Percentiles rank a stretch among this genome's conserved stretches.
Conservation (phyloP, 75 land plant species). For the Cryptomeria japonica region DNA sequence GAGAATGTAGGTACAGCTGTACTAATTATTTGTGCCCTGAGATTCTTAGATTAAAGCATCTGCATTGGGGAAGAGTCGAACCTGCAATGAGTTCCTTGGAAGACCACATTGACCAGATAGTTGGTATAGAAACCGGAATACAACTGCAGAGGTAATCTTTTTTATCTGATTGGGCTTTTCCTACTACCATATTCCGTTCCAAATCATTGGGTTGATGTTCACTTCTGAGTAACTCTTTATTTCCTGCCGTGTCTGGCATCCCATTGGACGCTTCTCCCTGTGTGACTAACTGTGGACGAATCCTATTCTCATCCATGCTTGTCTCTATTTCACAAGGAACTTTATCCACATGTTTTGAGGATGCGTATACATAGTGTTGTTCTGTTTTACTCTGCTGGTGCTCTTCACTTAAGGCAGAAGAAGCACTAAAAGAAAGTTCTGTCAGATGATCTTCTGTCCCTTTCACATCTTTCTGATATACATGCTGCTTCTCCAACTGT, state of each 20-base stretch:
- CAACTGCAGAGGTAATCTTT: slow-evolving; percentile 2
- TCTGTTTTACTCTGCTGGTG: background rate
- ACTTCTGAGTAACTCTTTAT: background rate
- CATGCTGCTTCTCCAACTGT: background rate
- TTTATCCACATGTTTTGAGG: background rate
- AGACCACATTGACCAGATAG: slow-evolving; percentile 9
- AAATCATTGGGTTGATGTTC: background rate
- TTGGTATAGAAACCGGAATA: background rate
- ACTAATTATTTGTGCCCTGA: no score
- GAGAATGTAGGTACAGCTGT: no score
- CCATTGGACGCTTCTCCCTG: background rate
- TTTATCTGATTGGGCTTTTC: background rate
- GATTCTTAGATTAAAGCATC: no score
- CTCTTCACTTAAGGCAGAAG: background rate
- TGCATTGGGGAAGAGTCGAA: no score
- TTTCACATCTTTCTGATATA: background rate
- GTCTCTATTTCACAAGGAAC: background rate
- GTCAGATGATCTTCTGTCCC: background rate
- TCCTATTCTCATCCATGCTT: background rate
- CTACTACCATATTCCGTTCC: background rate
- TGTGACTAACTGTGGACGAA: background rate
- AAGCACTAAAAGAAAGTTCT: background rate
- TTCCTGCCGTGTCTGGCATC: background rate
- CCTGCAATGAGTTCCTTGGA: no score
- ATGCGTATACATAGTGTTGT: background rate